These are phyloP conservation scores for Cryptosporidium parvum DNA, from an alignment of 169 alveolate species.

Conservation along the genomic window DNA sequence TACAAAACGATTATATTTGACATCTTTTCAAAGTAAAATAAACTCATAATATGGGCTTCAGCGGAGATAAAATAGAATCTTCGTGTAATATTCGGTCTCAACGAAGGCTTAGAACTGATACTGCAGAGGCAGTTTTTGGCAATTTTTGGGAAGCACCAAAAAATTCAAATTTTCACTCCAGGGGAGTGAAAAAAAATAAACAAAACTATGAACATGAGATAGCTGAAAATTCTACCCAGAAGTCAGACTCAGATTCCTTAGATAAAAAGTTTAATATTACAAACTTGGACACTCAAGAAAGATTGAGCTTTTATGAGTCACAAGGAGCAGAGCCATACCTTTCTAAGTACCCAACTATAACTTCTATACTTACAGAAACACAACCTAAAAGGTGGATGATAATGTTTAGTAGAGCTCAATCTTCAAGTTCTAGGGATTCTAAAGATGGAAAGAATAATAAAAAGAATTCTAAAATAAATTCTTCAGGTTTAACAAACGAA, in stretches of 20 bases:
- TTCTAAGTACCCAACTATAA: slow-evolving; percentile 34
- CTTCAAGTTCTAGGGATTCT: not conserved
- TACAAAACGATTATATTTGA: not conserved
- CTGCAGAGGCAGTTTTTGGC: slow-evolving; percentile 57
- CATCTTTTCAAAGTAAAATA: not conserved
- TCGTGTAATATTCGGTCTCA: not conserved
- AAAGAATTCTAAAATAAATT: slow-evolving; percentile 2
- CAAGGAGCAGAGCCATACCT: slow-evolving; percentile 22
- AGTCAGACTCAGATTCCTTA: not conserved
- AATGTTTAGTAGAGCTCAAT: not conserved
- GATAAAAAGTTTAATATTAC: not conserved
- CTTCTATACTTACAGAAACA: slow-evolving; percentile 26
- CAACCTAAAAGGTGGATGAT: slow-evolving; percentile 48
- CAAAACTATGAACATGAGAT: not conserved
- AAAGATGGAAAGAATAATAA: slow-evolving; percentile 10
- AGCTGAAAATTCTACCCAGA: not conserved
- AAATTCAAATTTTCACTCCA: slow-evolving; percentile 38
- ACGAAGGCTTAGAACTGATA: slow-evolving; percentile 48
- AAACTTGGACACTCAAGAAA: slow-evolving; percentile 11
- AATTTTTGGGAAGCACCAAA: slow-evolving; percentile 60
- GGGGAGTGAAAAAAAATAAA: slow-evolving; percentile 3
- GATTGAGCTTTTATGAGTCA: slow-evolving; percentile 7
- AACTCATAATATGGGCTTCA: not conserved
- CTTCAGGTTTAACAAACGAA: slow-evolving; percentile 19
- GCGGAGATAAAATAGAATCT: not conserved